A percentile compares a stretch with the other conserved stretches of the same genome.
Conservation (phyloP, 2,329 filamentous ascomycete species). For the Fusarium subtropicale region DNA sequence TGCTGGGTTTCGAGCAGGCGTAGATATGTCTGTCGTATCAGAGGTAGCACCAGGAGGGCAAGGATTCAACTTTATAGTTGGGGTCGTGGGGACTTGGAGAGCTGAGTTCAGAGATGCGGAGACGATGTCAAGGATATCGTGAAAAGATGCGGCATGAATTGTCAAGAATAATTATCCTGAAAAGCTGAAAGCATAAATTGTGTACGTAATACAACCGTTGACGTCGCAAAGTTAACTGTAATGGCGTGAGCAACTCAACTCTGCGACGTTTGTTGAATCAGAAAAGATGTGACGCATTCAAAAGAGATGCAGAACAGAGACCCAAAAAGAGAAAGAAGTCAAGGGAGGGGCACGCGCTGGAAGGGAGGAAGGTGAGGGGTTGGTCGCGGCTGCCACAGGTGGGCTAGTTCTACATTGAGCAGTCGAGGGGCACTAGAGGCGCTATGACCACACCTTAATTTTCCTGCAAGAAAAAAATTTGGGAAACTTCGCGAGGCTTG, state of each 20-base stretch:
- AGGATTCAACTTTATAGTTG: neutral
- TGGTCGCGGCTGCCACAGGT: conserved; percentile 29
- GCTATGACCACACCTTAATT: conserved; percentile 53
- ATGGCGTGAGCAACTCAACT: conserved; percentile 8
- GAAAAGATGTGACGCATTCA: conserved; percentile 36
- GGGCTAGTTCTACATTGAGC: conserved; percentile 39
- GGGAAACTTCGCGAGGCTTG: conserved; percentile 46
- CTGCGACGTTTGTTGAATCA: conserved; percentile 17
- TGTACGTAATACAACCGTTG: neutral
- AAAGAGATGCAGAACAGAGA: conserved; percentile 28
- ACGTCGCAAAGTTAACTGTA: neutral
- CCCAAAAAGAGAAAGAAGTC: conserved; percentile 19
- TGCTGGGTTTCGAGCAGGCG: neutral
- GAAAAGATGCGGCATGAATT: conserved; percentile 3
- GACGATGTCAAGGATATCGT: conserved; percentile 16
- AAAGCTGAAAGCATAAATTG: conserved; percentile 9
- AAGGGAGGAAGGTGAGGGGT: conserved; percentile 24
- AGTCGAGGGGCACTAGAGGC: conserved; percentile 45
- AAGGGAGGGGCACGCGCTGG: conserved; percentile 33
- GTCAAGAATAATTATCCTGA: conserved; percentile 1
- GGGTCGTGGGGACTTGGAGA: neutral
- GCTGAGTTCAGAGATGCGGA: conserved; percentile 33
- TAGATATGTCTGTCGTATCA: neutral
- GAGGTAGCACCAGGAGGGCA: neutral
- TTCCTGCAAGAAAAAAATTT: conserved; percentile 49